Evolutionary conservation across 2,329 filamentous ascomycete genomes (phyloP).

Genomic region (Aspergillus sp.): DNA sequence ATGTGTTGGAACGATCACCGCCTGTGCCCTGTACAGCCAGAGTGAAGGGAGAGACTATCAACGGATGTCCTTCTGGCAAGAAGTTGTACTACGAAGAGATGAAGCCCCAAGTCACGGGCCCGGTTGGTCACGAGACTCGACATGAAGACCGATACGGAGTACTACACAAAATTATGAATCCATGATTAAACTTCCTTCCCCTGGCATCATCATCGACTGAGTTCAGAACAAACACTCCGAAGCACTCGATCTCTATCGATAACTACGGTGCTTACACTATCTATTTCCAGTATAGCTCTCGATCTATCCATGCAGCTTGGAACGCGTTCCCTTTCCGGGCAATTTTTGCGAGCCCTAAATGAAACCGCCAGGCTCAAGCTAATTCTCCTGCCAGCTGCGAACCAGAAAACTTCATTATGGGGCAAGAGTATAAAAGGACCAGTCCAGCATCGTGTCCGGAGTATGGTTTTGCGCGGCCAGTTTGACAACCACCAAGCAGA

Average conservation of each 20-base stretch:
- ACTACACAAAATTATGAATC: too few species aligned
- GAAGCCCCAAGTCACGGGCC: too few species aligned
- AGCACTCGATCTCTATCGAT: background rate
- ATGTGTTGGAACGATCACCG: too few species aligned
- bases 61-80: too few species aligned
- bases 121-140: too few species aligned
- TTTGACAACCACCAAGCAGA: background rate
- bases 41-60: too few species aligned
- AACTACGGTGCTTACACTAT: background rate
- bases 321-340: background rate
- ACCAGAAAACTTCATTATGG: background rate
- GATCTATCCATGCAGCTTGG: background rate
- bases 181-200: too few species aligned
- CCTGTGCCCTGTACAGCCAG: too few species aligned
- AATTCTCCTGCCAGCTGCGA: background rate
- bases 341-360: background rate
- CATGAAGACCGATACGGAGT: too few species aligned
- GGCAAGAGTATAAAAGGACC: background rate
- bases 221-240: background rate
- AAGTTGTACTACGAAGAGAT: too few species aligned
- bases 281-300: background rate
- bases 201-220: too few species aligned
- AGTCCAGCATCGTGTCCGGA: background rate
- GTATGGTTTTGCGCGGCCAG: background rate
- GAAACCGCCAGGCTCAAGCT: background rate